Evolutionary conservation across 139 green algal species (phyloP).

Genomic region (Gonium pectorale): DNA sequence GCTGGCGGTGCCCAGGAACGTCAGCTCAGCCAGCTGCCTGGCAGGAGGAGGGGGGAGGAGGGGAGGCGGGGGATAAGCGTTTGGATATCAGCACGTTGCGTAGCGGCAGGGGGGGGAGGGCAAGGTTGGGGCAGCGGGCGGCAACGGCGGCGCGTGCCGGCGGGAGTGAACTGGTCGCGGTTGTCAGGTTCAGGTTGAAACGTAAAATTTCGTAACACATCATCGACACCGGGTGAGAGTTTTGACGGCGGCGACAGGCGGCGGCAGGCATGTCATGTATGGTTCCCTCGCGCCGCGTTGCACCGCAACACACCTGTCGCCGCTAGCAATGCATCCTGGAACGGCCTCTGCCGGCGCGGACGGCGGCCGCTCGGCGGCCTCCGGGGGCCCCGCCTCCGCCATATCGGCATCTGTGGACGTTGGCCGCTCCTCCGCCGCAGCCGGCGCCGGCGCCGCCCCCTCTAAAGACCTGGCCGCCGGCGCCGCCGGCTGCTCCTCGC

Average conservation of each 20-base stretch:
- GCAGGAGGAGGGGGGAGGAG: background rate
- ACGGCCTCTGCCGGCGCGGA: too few species aligned
- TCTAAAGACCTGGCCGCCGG: background rate
- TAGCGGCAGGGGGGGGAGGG: background rate
- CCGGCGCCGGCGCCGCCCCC: background rate
- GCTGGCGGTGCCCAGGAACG: conserved; percentile 74
- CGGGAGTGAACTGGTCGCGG: too few species aligned
- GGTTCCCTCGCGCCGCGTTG: too few species aligned
- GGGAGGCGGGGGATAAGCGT: background rate
- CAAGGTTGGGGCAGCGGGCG: background rate
- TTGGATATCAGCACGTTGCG: too few species aligned
- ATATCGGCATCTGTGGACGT: background rate
- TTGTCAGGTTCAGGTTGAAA: too few species aligned
- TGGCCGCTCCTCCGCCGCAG: background rate
- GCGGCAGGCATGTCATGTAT: too few species aligned
- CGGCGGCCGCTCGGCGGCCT: too few species aligned
- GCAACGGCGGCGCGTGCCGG: background rate
- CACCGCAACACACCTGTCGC: too few species aligned
- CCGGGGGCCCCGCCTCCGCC: background rate
- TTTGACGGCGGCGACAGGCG: too few species aligned
- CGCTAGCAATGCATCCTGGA: too few species aligned
- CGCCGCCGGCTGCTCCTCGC: background rate
- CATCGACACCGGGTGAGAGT: too few species aligned
- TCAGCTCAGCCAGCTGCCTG: conserved; percentile 65
- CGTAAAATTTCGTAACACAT: too few species aligned